These are phyloP conservation scores for Rauvolfia tetraphylla DNA, from an alignment of 257 asterid species.

Conservation along the genomic window DNA sequence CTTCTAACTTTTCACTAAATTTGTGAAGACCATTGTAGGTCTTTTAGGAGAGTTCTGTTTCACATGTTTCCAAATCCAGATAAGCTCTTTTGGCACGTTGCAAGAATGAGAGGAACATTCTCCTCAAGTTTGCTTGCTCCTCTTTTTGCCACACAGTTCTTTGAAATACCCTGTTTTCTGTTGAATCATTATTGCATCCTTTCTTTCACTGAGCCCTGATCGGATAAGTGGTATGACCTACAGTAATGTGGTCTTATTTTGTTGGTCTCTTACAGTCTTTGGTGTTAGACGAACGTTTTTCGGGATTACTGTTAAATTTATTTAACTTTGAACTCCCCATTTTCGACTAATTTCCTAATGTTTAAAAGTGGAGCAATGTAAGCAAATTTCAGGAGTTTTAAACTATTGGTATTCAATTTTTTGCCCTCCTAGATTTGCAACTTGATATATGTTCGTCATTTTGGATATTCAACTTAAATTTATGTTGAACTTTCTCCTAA, in stretches of 20 bases:
- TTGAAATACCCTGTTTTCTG: not conserved
- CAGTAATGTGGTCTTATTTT: not conserved
- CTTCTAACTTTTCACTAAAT: not conserved
- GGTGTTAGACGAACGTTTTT: not conserved
- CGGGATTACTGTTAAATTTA: not conserved
- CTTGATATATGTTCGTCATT: not conserved
- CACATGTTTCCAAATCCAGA: too few relatives aligned
- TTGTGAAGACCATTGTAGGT: not conserved
- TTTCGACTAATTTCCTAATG: not conserved
- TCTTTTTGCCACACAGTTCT: not conserved
- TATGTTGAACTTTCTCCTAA: constrained; percentile 1
- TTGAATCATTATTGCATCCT: not conserved
- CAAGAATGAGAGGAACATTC: not conserved
- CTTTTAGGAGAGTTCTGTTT: not conserved
- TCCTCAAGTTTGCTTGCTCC: not conserved
- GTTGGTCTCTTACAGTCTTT: not conserved
- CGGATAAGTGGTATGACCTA: not conserved
- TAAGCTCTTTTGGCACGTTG: not conserved
- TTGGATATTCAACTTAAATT: not conserved
- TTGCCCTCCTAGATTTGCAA: not conserved
- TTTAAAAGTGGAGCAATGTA: not conserved
- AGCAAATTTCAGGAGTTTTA: not conserved
- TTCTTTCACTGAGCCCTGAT: not conserved
- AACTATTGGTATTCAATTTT: not conserved
- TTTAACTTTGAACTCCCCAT: not conserved